A percentile compares a stretch with the other conserved stretches of the same genome.
Conservation (phyloP, 345 rosid genomes). For the Barbarea vulgaris region DNA sequence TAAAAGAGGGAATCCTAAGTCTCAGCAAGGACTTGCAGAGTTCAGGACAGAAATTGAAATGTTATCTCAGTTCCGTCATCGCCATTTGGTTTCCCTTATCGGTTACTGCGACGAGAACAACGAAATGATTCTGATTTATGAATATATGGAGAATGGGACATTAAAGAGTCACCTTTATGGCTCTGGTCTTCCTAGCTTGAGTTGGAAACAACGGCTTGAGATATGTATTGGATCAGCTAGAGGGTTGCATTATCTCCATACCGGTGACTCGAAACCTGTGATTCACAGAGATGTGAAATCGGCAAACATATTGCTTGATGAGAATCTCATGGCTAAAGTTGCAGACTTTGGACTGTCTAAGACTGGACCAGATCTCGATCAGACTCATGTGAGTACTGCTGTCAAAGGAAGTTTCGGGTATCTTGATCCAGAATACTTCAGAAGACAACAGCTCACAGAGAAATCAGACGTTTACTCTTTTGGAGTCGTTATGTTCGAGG, state of each 20-base stretch:
- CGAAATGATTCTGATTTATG: conserved; percentile 82
- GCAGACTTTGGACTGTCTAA: conserved; percentile 92
- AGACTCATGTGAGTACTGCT: conserved; percentile 95
- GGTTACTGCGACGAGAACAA: conserved; percentile 76
- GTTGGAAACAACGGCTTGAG: conserved; percentile 73
- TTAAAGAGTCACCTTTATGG: conserved; percentile 74
- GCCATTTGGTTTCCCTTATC: conserved; percentile 81
- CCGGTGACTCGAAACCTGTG: conserved; percentile 69
- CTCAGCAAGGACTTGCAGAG: conserved; percentile 81
- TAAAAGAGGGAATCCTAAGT: conserved; percentile 72
- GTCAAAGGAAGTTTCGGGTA: conserved; percentile 96
- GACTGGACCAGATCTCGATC: conserved; percentile 89
- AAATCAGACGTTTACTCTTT: conserved; percentile 93
- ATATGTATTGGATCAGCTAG: conserved; percentile 72
- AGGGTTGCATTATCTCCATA: conserved; percentile 75
- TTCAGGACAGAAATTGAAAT: conserved; percentile 81
- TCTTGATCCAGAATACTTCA: conserved; percentile 87
- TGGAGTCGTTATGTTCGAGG: conserved; percentile 89
- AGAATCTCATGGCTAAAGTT: conserved; percentile 78
- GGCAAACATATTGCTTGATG: conserved; percentile 71
- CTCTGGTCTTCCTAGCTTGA: conserved; percentile 56
- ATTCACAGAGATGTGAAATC: conserved; percentile 81
- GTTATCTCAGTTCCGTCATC: conserved; percentile 78
- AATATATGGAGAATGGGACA: conserved; percentile 80
- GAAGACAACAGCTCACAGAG: conserved; percentile 89